Conservation (phyloP, 495 filamentous ascomycete species). For the Amniculicola lignicola region DNA sequence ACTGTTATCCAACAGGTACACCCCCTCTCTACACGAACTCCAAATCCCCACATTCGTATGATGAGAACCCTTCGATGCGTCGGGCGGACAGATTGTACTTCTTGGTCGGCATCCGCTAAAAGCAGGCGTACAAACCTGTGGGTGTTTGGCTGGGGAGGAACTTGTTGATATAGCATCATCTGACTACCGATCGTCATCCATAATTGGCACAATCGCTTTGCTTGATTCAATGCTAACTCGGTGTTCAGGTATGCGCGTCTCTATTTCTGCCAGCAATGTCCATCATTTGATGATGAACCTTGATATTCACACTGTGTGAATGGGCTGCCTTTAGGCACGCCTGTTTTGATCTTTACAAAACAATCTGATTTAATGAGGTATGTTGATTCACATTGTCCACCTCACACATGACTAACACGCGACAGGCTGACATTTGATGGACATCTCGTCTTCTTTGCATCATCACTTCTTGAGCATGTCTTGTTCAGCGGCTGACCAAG, state of each 20-base stretch:
- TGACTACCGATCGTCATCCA: conserved; percentile 57
- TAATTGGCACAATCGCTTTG: neutral
- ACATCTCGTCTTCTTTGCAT: conserved; percentile 4
- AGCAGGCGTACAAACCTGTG: conserved; percentile 87
- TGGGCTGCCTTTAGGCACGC: conserved; percentile 48
- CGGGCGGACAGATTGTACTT: conserved; percentile 94
- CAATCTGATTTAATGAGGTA: conserved; percentile 99
- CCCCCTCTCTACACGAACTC: conserved; percentile 22
- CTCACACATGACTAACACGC: neutral
- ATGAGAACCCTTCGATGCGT: conserved; percentile 92
- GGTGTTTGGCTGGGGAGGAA: conserved; percentile 63
- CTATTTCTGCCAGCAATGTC: conserved; percentile 27
- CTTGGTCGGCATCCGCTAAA: conserved; percentile 57
- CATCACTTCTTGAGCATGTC: neutral
- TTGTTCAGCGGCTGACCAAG: conserved; percentile 8
- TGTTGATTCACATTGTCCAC: conserved; percentile 4
- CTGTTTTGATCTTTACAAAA: conserved; percentile 74
- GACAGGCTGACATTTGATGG: conserved; percentile 39
- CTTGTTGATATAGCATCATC: conserved; percentile 98
- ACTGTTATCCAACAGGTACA: conserved; percentile 56
- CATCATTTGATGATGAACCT: conserved; percentile 65
- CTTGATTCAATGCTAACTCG: conserved; percentile 3
- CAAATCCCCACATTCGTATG: conserved; percentile 49
- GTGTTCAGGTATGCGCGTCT: conserved; percentile 17
- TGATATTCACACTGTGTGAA: conserved; percentile 99